Conservation (phyloP, 2,329 filamentous ascomycete genomes). For the Chrysosporium queenslandicum region DNA sequence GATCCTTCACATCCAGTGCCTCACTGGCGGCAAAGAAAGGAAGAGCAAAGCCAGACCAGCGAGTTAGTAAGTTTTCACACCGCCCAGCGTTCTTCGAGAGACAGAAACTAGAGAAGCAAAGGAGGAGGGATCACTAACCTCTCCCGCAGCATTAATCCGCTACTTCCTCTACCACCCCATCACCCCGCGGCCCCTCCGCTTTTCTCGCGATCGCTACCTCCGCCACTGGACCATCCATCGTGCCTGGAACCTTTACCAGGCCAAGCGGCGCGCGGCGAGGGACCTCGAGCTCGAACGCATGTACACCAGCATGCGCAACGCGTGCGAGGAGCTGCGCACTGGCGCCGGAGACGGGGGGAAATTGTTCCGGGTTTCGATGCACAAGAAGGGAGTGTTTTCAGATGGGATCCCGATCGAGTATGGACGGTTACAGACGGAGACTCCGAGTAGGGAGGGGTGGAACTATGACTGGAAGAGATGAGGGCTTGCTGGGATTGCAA, state of each 20-base stretch:
- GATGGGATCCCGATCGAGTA: conserved; percentile 84
- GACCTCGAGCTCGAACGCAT: conserved; percentile 64
- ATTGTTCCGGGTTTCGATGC: conserved; percentile 78
- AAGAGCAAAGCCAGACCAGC: conserved; percentile 27
- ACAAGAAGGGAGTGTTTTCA: conserved; percentile 74
- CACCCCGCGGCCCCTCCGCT: conserved; percentile 68
- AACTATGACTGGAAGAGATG: conserved; percentile 79
- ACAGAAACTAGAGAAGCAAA: background rate
- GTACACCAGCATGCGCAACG: conserved; percentile 71
- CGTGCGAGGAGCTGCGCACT: conserved; percentile 70
- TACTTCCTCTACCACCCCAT: conserved; percentile 61
- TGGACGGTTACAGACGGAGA: conserved; percentile 62
- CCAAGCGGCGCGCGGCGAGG: conserved; percentile 54
- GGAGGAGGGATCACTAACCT: background rate
- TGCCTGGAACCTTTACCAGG: conserved; percentile 74
- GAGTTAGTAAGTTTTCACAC: conserved; percentile 33
- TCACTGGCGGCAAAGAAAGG: conserved; percentile 34
- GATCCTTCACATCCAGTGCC: conserved; percentile 34
- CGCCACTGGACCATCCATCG: conserved; percentile 99
- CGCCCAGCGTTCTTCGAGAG: background rate
- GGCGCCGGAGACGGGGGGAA: conserved; percentile 44
- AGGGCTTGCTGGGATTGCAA: conserved; percentile 18
- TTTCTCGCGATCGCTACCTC: conserved; percentile 75
- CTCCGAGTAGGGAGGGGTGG: conserved; percentile 69
- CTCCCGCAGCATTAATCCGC: conserved; percentile 48